phyloP scores from a whole-genome alignment of 306 rosid species.

The Prunus salicina region DNA sequence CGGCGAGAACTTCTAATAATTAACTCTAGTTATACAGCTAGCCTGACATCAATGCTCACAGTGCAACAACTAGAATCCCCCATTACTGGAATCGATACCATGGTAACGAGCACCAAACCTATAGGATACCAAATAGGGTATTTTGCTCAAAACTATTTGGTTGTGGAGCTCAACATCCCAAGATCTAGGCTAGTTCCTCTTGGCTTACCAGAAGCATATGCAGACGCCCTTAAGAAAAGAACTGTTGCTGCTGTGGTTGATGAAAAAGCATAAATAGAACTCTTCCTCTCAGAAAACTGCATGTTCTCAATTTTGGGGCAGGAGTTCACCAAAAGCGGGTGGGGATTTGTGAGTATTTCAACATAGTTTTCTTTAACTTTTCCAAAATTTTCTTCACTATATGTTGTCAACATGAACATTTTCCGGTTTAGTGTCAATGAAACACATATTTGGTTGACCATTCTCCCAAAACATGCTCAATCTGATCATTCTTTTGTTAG shows the following conservation, averaged over 20 bases:
- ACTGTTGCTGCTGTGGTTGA: slow-evolving; percentile 54
- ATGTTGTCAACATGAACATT: too few species aligned
- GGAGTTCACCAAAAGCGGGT: slow-evolving; percentile 47
- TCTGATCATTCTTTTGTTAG: too few species aligned
- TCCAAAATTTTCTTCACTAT: too few species aligned
- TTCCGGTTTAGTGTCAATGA: too few species aligned
- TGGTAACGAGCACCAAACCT: slow-evolving; percentile 31
- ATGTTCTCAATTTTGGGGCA: slow-evolving; percentile 34
- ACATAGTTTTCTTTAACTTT: neutral
- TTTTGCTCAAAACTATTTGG: slow-evolving; percentile 42
- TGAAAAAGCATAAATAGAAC: slow-evolving; percentile 42
- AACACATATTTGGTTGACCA: too few species aligned
- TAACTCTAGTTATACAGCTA: slow-evolving; percentile 57
- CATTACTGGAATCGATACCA: slow-evolving; percentile 47
- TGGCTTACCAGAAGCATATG: slow-evolving; percentile 50
- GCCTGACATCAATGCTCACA: slow-evolving; percentile 53
- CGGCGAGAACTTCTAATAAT: slow-evolving; percentile 15
- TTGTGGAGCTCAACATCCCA: slow-evolving; percentile 36
- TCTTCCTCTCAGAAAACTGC: slow-evolving; percentile 50
- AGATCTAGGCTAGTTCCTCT: slow-evolving; percentile 46
- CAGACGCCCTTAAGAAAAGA: slow-evolving; percentile 33
- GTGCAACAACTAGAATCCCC: slow-evolving; percentile 44
- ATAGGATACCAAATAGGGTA: slow-evolving; percentile 59
- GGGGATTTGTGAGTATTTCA: slow-evolving; percentile 55
- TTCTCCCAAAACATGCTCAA: too few species aligned